Evolutionary conservation across 495 filamentous ascomycete genomes (phyloP).

Genomic region (Chaetomium cochliodes): DNA sequence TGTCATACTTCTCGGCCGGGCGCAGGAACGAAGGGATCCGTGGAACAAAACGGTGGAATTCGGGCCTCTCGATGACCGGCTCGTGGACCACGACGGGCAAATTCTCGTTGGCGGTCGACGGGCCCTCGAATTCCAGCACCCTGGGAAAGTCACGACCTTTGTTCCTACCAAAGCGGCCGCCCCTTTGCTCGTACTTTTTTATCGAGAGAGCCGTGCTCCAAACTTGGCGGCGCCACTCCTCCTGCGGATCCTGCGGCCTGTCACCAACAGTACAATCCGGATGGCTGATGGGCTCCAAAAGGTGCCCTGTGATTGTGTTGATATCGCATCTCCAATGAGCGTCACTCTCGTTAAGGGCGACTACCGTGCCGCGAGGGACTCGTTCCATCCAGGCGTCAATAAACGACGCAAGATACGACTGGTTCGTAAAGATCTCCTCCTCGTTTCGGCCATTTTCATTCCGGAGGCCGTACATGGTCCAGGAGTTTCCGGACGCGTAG

Average conservation of each 20-base stretch:
- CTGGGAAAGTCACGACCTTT: not conserved
- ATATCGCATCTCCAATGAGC: conserved; percentile 36
- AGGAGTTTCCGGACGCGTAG: not conserved
- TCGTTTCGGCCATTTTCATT: conserved; percentile 4
- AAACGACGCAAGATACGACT: conserved; percentile 13
- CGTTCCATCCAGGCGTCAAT: conserved; percentile 18
- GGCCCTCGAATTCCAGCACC: not conserved
- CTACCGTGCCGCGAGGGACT: conserved; percentile 15
- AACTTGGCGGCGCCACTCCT: conserved; percentile 26
- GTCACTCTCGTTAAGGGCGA: conserved; percentile 18
- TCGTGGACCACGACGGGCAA: conserved; percentile 1
- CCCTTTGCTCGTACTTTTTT: not conserved
- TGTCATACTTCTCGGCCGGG: conserved; percentile 35
- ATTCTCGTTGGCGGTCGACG: not conserved
- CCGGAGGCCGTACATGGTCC: conserved; percentile 17
- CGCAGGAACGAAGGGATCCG: conserved; percentile 36
- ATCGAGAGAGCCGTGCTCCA: conserved; percentile 21
- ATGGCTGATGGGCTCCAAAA: conserved; percentile 31
- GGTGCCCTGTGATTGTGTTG: conserved; percentile 32
- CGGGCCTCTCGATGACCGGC: not conserved
- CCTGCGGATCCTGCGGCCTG: not conserved
- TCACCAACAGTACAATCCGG: conserved; percentile 25
- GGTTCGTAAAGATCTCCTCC: conserved; percentile 10
- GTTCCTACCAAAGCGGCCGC: not conserved
- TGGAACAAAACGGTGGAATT: conserved; percentile 28